phyloP scores from a whole-genome alignment of 495 filamentous ascomycete species.

The Parathielavia appendiculata region DNA sequence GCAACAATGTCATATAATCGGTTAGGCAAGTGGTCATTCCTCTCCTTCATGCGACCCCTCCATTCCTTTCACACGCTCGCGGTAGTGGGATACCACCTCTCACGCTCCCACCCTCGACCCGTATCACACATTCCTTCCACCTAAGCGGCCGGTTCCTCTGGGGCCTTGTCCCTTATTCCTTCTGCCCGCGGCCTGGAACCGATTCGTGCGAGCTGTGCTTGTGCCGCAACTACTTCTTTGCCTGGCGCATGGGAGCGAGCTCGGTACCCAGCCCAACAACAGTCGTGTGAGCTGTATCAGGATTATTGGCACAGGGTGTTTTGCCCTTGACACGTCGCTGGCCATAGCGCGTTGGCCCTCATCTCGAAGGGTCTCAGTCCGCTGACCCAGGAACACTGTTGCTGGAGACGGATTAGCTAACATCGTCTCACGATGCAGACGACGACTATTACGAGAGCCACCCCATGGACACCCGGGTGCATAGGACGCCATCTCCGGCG shows the following conservation, averaged over 20 bases:
- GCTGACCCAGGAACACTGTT: background rate
- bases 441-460: conserved; percentile 56
- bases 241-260: conserved; percentile 32
- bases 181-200: conserved; percentile 2
- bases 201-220: conserved; percentile 6
- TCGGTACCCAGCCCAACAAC: background rate
- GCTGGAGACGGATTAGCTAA: conserved; percentile 21
- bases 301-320: conserved; percentile 24
- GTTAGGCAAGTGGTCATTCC: conserved; percentile 52
- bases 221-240: conserved; percentile 24
- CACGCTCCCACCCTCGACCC: conserved; percentile 17
- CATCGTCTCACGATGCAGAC: conserved; percentile 39
- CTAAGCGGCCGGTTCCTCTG: conserved; percentile 14
- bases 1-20: conserved; percentile 64
- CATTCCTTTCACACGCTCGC: conserved; percentile 1
- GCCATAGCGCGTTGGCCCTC: conserved; percentile 17
- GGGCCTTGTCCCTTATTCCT: conserved; percentile 8
- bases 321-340: conserved; percentile 16
- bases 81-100: conserved; percentile 1
- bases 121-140: conserved; percentile 16
- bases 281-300: conserved; percentile 4
- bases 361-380: background rate
- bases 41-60: conserved; percentile 13
- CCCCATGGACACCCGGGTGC: conserved; percentile 51
- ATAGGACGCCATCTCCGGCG: conserved; percentile 52